Evolutionary conservation across 495 filamentous ascomycete species (phyloP).

Genomic region (Trichoderma erinaceum): DNA sequence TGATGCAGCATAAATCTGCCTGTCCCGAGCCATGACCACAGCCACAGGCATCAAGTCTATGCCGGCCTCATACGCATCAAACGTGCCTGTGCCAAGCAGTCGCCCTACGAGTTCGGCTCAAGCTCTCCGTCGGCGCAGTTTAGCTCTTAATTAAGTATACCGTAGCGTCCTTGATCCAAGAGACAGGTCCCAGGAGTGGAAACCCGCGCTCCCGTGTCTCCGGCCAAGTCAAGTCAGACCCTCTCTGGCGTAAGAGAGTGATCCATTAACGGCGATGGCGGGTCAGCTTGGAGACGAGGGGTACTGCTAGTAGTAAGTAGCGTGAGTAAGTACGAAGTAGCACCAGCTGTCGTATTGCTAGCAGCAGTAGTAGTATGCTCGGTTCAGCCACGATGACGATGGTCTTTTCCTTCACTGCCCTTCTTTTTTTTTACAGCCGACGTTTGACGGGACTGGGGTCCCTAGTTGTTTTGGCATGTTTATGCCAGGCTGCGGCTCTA

Average conservation of each 20-base stretch:
- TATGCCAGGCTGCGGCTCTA: neutral
- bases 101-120: too few relatives aligned
- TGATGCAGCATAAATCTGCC: neutral
- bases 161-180: neutral
- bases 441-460: neutral
- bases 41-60: too few relatives aligned
- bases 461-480: neutral
- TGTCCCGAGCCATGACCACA: neutral
- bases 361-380: neutral
- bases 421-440: neutral
- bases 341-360: neutral
- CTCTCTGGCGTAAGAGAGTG: neutral
- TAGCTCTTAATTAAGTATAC: neutral
- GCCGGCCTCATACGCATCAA: too few relatives aligned
- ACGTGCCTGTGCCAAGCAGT: too few relatives aligned
- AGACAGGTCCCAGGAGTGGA: neutral
- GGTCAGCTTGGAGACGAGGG: neutral
- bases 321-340: too few relatives aligned
- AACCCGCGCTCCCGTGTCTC: constrained; percentile 7
- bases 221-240: neutral
- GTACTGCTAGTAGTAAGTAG: neutral
- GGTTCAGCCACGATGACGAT: neutral
- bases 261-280: constrained; percentile 1
- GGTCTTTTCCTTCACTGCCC: neutral
- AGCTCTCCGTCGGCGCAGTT: neutral